Conservation (phyloP, 31 red algal species). For the Endocladia muricata region DNA sequence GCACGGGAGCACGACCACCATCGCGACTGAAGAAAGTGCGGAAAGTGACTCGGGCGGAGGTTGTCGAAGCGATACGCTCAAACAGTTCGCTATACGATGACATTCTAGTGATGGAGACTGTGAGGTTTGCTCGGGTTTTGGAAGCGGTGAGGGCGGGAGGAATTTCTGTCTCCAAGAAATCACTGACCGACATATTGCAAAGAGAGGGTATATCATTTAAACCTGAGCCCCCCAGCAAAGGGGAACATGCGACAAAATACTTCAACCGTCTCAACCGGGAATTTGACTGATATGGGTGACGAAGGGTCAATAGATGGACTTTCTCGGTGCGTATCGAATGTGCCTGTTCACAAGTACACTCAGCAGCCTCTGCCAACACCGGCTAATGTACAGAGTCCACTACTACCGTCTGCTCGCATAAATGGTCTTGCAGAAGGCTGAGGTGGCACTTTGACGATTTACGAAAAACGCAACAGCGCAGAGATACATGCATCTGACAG, state of each 20-base stretch:
- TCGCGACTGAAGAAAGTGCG: conserved; percentile 33
- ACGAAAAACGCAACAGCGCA: too few relatives aligned
- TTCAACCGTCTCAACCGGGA: conserved; percentile 18
- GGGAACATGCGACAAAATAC: background rate
- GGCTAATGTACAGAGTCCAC: too few relatives aligned
- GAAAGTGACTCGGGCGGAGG: conserved; percentile 26
- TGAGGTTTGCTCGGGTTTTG: conserved; percentile 31
- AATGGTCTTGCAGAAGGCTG: too few relatives aligned
- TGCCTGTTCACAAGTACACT: too few relatives aligned
- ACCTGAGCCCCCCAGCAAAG: conserved; percentile 3
- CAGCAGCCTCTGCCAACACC: too few relatives aligned
- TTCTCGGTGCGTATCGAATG: too few relatives aligned
- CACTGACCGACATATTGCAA: conserved; percentile 26
- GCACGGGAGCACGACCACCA: background rate
- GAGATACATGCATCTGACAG: too few relatives aligned
- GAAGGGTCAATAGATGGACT: too few relatives aligned
- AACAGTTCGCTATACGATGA: conserved; percentile 35
- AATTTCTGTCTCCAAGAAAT: conserved; percentile 32
- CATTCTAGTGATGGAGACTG: conserved; percentile 44
- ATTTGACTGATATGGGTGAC: background rate
- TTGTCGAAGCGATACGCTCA: conserved; percentile 30
- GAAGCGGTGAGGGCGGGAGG: conserved; percentile 15
- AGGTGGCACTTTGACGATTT: too few relatives aligned
- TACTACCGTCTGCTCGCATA: too few relatives aligned
- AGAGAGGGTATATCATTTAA: conserved; percentile 50